Percentiles rank a stretch among this genome's conserved stretches.
phyloP scores from a whole-genome alignment of 306 rosid species.

The Citrullus amarus region DNA sequence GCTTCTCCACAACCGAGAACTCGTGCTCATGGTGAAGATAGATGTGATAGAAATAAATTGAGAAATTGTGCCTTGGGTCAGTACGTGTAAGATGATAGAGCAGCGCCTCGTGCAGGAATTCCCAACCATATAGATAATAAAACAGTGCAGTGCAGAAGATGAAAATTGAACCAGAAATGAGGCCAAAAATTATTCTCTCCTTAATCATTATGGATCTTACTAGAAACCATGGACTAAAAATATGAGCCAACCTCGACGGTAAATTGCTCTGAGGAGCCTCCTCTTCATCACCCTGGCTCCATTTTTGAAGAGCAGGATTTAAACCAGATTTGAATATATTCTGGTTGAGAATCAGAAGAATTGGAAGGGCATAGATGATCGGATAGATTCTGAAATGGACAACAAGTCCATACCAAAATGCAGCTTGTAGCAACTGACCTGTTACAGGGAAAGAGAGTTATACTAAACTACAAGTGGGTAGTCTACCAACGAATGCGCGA shows the following conservation, averaged over 20 bases:
- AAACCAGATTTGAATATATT: slow-evolving; percentile 40
- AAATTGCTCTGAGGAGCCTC: slow-evolving; percentile 21
- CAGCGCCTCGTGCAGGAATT: slow-evolving; percentile 71
- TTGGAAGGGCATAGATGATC: slow-evolving; percentile 63
- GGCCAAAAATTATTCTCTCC: slow-evolving; percentile 60
- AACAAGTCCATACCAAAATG: slow-evolving; percentile 88
- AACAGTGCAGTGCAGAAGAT: slow-evolving; percentile 51
- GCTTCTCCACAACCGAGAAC: slow-evolving; percentile 56
- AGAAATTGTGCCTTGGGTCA: slow-evolving; percentile 90
- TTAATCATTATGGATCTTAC: slow-evolving; percentile 40
- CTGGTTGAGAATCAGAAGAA: slow-evolving; percentile 73
- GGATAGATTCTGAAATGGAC: slow-evolving; percentile 95
- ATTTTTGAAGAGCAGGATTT: slow-evolving; percentile 50
- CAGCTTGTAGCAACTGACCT: slow-evolving; percentile 80
- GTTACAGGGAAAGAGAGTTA: slow-evolving; percentile 16
- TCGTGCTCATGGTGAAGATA: slow-evolving; percentile 61
- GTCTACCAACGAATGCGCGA: neutral
- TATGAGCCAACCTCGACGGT: slow-evolving; percentile 9
- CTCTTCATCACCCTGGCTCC: slow-evolving; percentile 34
- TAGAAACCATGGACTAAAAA: slow-evolving; percentile 23
- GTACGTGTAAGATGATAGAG: slow-evolving; percentile 85
- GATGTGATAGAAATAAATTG: slow-evolving; percentile 78
- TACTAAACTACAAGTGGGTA: slow-evolving; percentile 4
- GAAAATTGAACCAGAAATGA: slow-evolving; percentile 57
- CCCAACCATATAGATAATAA: slow-evolving; percentile 69